Evolutionary conservation across 768 basidiomycete genomes (phyloP), one percentile per base, ranked within the genome.

Genomic region (Psilocybe cyanescens): DNA sequence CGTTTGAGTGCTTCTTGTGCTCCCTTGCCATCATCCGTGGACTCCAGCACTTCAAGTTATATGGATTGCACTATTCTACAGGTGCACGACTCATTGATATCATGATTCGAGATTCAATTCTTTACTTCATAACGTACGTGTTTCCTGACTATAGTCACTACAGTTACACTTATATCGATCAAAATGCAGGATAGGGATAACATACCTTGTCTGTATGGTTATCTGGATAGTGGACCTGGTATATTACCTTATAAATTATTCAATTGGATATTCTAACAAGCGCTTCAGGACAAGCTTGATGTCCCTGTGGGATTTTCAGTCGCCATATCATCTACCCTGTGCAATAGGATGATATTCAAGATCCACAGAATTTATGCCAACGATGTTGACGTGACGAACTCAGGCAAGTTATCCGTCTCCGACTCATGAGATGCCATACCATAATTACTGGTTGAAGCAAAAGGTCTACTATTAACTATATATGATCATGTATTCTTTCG

Each of bases 121-220:
- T 55, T n/a, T 55, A 55, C 19, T 55, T 55, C 17, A 24, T 55
- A 8, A 17, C n/a, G 54, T 55, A 55, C 8, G 41, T 39, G 37
- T 39, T 39, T 14, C 14, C 37, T 39, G 37, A 39, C 24, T 24
- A 24, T 24, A 11, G 33, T 35, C 41, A 17, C 41, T 5, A 44
- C 41, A 14, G 4, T 44, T 12, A 16, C 14, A 5, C 41, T 44
- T 7, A 44, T 16, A n/a, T 9, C 3, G 7, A 51, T 19, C 28
- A 16, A n/a, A 11, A 48, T 48, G 11, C 24, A 51, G 49, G 6
- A 33, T 51, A 3, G 31, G 16, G 12, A 19, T 51, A 14, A 30
- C 28, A 51, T 30, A 51, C 29, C 28, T 30, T 29, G 29, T 30
- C 28, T 51, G 29, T 31, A 16, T 51, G 49, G 14, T 51, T 3